Percentiles rank a stretch among this genome's conserved stretches.
These are phyloP conservation scores for Trichocladium antarcticum DNA, from an alignment of 495 filamentous ascomycete species.

Conservation along the genomic window DNA sequence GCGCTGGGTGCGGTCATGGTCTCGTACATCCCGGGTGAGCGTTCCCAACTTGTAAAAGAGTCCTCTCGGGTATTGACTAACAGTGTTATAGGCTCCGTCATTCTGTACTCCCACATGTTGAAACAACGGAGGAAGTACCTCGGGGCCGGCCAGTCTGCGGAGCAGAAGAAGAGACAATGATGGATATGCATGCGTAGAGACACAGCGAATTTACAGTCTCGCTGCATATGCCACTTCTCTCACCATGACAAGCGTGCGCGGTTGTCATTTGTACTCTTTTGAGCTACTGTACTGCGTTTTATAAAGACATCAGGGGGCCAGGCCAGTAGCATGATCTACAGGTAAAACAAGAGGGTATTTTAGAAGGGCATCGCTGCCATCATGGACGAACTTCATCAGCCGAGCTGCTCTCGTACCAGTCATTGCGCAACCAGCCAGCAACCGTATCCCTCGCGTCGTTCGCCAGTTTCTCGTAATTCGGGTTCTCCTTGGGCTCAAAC, in stretches of 20 bases:
- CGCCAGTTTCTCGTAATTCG: constrained; percentile 59
- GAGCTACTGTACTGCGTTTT: too few species aligned
- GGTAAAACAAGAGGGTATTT: too few species aligned
- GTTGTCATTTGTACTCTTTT: too few species aligned
- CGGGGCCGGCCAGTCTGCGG: constrained; percentile 39
- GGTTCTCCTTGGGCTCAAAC: constrained; percentile 74
- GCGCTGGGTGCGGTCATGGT: constrained; percentile 50
- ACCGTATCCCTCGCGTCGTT: constrained; percentile 55
- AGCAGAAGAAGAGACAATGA: constrained; percentile 24
- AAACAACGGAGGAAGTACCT: constrained; percentile 62
- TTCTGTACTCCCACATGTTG: constrained; percentile 92
- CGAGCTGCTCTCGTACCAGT: constrained; percentile 39
- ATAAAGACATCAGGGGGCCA: too few species aligned
- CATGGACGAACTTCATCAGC: constrained; percentile 12
- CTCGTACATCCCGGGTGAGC: constrained; percentile 73
- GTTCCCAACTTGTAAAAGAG: background rate
- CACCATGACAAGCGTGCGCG: too few species aligned
- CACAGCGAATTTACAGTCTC: too few species aligned
- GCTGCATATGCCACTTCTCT: too few species aligned
- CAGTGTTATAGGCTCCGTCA: constrained; percentile 56
- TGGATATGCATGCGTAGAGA: too few species aligned
- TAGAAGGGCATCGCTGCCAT: background rate
- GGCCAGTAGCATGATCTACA: too few species aligned
- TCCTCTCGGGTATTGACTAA: background rate
- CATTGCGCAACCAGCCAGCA: constrained; percentile 44